phyloP scores from a whole-genome alignment of 2,329 filamentous ascomycete genomes.

The Pseudocercospora fuligena region DNA sequence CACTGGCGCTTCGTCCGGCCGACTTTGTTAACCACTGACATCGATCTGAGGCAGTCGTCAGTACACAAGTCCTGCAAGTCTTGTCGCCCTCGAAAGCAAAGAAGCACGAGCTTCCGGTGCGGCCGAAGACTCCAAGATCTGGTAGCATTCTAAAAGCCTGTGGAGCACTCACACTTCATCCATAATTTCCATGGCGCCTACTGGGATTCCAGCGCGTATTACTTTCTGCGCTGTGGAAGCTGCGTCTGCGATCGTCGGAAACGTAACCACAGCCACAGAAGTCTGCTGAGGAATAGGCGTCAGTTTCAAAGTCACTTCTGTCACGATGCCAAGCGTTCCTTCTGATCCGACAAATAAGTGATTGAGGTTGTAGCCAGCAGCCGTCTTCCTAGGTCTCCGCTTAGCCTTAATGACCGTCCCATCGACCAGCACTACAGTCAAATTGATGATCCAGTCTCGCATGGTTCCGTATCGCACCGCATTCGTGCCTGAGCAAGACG shows the following conservation, averaged over 20 bases:
- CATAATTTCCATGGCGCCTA: slow-evolving; percentile 84
- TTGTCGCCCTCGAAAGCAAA: too few relatives aligned
- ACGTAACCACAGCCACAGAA: slow-evolving; percentile 79
- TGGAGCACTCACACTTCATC: slow-evolving; percentile 66
- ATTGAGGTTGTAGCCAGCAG: slow-evolving; percentile 82
- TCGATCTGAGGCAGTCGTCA: slow-evolving; percentile 49
- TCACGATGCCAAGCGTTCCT: slow-evolving; percentile 79
- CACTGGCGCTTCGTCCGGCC: slow-evolving; percentile 72
- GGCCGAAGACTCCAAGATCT: too few relatives aligned
- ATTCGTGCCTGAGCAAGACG: slow-evolving; percentile 72
- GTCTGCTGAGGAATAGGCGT: slow-evolving; percentile 74
- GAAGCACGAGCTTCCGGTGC: too few relatives aligned
- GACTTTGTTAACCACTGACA: slow-evolving; percentile 77
- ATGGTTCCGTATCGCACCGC: slow-evolving; percentile 77
- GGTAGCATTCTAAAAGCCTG: too few relatives aligned
- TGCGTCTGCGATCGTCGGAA: slow-evolving; percentile 75
- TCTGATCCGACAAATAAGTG: slow-evolving; percentile 79
- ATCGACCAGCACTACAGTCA: slow-evolving; percentile 79
- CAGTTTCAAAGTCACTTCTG: slow-evolving; percentile 79
- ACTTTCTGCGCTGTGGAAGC: slow-evolving; percentile 74
- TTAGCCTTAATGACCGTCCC: slow-evolving; percentile 79
- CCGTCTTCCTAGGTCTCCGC: slow-evolving; percentile 74
- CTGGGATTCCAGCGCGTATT: slow-evolving; percentile 73
- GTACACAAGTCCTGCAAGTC: too few relatives aligned
- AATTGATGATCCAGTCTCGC: slow-evolving; percentile 84